A percentile compares a stretch with the other conserved stretches of the same genome.
Evolutionary conservation across 2,329 filamentous ascomycete species (phyloP).

Genomic region (Cercospora berteroae): DNA sequence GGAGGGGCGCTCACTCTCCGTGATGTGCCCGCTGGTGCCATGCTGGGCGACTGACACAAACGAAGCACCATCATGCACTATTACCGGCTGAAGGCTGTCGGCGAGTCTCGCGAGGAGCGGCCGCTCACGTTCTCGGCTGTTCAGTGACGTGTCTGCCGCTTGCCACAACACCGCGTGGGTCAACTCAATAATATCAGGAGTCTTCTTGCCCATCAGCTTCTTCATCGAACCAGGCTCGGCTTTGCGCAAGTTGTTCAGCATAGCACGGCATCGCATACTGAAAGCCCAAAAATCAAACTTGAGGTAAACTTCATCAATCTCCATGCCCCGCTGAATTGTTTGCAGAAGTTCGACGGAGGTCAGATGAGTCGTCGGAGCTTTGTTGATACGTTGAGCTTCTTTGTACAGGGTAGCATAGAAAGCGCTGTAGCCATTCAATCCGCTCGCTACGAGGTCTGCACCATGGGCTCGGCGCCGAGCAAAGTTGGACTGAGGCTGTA

Average conservation of each 20-base stretch:
- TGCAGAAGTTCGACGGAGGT: neutral
- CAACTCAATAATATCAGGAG: neutral
- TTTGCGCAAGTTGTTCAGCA: neutral
- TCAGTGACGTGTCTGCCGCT: neutral
- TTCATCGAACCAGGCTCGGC: neutral
- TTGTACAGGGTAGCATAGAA: neutral
- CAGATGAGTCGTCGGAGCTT: neutral
- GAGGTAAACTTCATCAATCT: neutral
- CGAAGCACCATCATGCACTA: neutral
- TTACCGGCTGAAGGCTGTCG: neutral
- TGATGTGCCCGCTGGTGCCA: conserved; percentile 2
- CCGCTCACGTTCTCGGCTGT: neutral
- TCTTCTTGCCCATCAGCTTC: neutral
- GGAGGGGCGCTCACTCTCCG: neutral
- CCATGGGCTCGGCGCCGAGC: neutral
- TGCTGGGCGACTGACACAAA: neutral
- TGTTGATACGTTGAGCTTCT: neutral
- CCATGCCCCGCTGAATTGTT: neutral
- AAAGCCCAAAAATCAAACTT: neutral
- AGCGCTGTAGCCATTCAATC: neutral
- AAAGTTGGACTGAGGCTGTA: neutral
- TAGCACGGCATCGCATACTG: neutral
- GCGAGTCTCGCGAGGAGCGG: neutral
- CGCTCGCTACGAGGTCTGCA: neutral
- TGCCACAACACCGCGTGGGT: neutral